Percentiles rank a stretch among this genome's conserved stretches.
phyloP scores from a whole-genome alignment of 2,329 filamentous ascomycete species.

The Diaporthe sp. region DNA sequence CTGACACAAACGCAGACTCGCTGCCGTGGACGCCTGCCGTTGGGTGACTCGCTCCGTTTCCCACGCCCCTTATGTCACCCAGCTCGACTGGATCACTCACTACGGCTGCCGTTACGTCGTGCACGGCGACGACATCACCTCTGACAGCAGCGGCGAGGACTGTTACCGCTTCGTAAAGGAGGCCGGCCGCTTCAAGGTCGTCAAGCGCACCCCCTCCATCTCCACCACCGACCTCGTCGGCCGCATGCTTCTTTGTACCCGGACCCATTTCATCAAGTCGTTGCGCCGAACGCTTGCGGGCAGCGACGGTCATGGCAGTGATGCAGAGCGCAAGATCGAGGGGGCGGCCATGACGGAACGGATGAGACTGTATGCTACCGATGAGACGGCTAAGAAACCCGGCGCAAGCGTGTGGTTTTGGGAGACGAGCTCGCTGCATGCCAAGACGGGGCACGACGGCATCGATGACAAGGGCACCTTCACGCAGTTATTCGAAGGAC shows the following conservation, averaged over 20 bases:
- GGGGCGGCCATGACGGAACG: slow-evolving; percentile 81
- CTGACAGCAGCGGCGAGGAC: slow-evolving; percentile 92
- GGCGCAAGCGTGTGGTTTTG: slow-evolving; percentile 91
- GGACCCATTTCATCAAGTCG: slow-evolving; percentile 90
- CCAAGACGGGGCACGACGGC: slow-evolving; percentile 57
- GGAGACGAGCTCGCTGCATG: slow-evolving; percentile 66
- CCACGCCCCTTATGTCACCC: slow-evolving; percentile 93
- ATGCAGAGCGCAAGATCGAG: slow-evolving; percentile 72
- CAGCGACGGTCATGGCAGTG: slow-evolving; percentile 79
- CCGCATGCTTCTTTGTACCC: slow-evolving; percentile 96
- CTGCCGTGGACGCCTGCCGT: slow-evolving; percentile 93
- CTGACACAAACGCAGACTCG: slow-evolving; percentile 69
- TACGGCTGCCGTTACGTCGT: slow-evolving; percentile 97
- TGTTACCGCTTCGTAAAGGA: slow-evolving; percentile 98
- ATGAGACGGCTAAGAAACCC: slow-evolving; percentile 82
- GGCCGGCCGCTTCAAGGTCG: slow-evolving; percentile 93
- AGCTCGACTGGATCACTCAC: slow-evolving; percentile 92
- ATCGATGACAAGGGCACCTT: slow-evolving; percentile 76
- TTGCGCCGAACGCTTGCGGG: slow-evolving; percentile 78
- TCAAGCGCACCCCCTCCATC: slow-evolving; percentile 95
- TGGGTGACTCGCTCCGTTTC: slow-evolving; percentile 91
- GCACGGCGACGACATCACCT: slow-evolving; percentile 97
- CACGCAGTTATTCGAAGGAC: slow-evolving; percentile 77
- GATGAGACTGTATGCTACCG: slow-evolving; percentile 88
- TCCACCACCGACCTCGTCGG: slow-evolving; percentile 98